Evolutionary conservation across 257 asterid species (phyloP).

Genomic region (Salvia miltiorrhiza): DNA sequence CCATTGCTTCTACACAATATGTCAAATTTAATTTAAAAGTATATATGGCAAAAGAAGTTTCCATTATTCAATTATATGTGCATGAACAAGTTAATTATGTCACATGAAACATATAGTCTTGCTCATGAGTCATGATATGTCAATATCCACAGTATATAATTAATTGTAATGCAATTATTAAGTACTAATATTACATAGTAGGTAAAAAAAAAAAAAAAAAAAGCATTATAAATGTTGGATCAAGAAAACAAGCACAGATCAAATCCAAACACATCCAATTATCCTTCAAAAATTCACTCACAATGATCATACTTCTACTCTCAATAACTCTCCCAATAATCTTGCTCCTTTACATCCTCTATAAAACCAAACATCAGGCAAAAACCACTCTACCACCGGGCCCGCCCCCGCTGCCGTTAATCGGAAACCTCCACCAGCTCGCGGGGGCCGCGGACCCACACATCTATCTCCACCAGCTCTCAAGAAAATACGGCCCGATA

Average conservation of each 20-base stretch:
- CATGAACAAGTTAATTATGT: too few species aligned
- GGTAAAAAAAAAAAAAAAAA: too few species aligned
- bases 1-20: too few species aligned
- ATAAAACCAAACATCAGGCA: neutral
- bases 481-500: constrained; percentile 10
- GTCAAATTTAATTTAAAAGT: too few species aligned
- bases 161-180: too few species aligned
- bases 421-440: constrained; percentile 27
- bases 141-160: neutral
- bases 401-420: constrained; percentile 15
- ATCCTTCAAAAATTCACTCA: neutral
- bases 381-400: constrained; percentile 8
- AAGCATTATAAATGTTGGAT: too few species aligned
- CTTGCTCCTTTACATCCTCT: neutral
- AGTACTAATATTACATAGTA: too few species aligned
- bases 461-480: neutral
- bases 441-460: neutral
- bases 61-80: too few species aligned
- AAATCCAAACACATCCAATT: too few species aligned
- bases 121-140: neutral
- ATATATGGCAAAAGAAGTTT: too few species aligned
- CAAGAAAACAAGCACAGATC: too few species aligned
- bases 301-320: neutral
- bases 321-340: neutral
- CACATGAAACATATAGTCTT: neutral